Base-by-base conservation (phyloP, 108 stramenopile species). In the Pseudonitzschia pungens region DNA sequence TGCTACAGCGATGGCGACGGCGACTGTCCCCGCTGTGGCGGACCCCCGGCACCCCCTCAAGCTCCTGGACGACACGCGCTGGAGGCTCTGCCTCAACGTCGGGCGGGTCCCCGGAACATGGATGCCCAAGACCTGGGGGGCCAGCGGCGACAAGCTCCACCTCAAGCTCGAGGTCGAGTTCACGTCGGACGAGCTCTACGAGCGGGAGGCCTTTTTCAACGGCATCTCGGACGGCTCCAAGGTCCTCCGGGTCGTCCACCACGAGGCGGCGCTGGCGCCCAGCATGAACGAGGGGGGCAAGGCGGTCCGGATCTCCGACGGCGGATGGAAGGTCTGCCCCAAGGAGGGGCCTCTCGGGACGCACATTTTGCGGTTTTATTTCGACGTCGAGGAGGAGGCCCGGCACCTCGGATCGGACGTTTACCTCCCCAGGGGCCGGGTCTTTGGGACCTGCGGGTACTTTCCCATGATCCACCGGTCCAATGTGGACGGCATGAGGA, bases 51-150 rank as follows among this genome's bases (percentile, higher is more conserved):
- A 69, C 66, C 27, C 75, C 55, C 56, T 63, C 54, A 31, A 73
- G 63, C 65, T 81, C 33, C 65, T 90, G 59, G 84, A 88, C 57
- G 73, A 76, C 2, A 89, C 84, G 8, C 71, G 73, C 16, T 93
- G 92, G 92, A 86, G 86, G 55, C 54, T 93, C 28, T 77, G 78
- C 32, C 73, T 89, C 27, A 81, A 82, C 70, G 74, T 93, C 52
- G 90, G 90, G 29, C 77, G 92, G 56, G 89, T 89, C 65, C 77
- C 77, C 4, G 89, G 86, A 63, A 89, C 90, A 32, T 89, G 90
- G 90, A 93, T 93, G 92, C 92, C 92, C n/a, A 74, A 78, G 66
- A 70, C 72, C 15, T 93, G 92, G 92, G 92, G 92, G 0, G 69
- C 53, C 12, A 77, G 73, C 52, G 92, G 89, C 9, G 78, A 86